A percentile compares a stretch with the other conserved stretches of the same genome.
These are phyloP conservation scores for Bombardia bombarda DNA, from an alignment of 495 filamentous ascomycete species.

Conservation along the genomic window DNA sequence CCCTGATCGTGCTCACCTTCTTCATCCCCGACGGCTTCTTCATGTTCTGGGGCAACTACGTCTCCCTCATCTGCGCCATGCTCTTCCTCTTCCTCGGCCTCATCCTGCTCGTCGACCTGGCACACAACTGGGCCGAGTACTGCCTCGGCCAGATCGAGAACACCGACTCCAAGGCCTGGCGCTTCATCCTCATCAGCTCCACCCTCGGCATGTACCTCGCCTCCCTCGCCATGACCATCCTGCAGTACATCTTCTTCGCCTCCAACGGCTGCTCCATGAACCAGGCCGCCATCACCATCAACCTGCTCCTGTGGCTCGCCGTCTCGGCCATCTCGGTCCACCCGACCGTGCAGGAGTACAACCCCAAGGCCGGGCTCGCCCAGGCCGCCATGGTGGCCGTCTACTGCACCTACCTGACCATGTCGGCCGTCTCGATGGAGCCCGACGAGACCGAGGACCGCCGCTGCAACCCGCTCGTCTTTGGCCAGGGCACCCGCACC, in stretches of 20 bases:
- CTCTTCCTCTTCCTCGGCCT: conserved; percentile 89
- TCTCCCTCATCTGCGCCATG: conserved; percentile 82
- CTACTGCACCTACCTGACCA: conserved; percentile 97
- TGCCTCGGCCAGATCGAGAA: conserved; percentile 91
- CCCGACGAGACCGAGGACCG: conserved; percentile 69
- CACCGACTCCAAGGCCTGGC: conserved; percentile 76
- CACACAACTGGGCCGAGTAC: conserved; percentile 96
- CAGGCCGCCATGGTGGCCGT: conserved; percentile 96
- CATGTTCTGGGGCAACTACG: conserved; percentile 90
- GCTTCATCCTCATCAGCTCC: conserved; percentile 78
- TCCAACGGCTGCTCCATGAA: conserved; percentile 82
- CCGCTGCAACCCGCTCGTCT: conserved; percentile 86
- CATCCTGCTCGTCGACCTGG: conserved; percentile 88
- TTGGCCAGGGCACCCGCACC: conserved; percentile 81
- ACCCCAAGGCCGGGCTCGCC: conserved; percentile 85
- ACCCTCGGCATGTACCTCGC: conserved; percentile 90
- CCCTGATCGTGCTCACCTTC: conserved; percentile 82
- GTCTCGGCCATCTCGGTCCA: conserved; percentile 83
- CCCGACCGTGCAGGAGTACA: conserved; percentile 82
- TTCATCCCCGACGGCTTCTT: conserved; percentile 95
- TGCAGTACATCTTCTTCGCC: conserved; percentile 98
- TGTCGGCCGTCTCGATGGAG: conserved; percentile 98
- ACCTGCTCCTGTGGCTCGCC: conserved; percentile 74
- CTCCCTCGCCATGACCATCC: conserved; percentile 83
- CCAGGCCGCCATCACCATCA: conserved; percentile 71